Percentiles rank a stretch among this genome's conserved stretches.
These are phyloP conservation scores for Pseudogymnoascus sp. DNA, from an alignment of 2,329 filamentous ascomycete species.

Conservation along the genomic window DNA sequence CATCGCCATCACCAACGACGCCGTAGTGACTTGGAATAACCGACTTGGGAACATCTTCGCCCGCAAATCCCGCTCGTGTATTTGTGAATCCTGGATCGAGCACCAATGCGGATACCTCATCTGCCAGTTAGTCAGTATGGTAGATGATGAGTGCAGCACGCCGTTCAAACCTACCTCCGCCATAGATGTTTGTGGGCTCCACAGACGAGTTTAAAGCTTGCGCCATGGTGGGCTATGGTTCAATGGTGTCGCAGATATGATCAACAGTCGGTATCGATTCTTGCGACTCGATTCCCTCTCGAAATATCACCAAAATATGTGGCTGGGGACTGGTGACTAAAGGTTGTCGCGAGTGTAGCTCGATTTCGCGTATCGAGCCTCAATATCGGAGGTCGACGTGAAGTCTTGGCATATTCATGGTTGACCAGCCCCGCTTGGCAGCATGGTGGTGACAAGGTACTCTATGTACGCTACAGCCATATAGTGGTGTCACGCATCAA, in stretches of 20 bases:
- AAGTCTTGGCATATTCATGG: slow-evolving; percentile 10
- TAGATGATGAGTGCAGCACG: slow-evolving; percentile 10
- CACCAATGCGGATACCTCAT: slow-evolving; percentile 94
- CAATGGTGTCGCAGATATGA: slow-evolving; percentile 6
- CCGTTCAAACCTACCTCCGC: slow-evolving; percentile 42
- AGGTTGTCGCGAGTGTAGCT: slow-evolving; percentile 8
- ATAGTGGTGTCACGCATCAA: not conserved
- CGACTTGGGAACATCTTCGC: slow-evolving; percentile 93
- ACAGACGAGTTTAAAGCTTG: slow-evolving; percentile 47
- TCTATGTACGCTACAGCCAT: slow-evolving; percentile 3
- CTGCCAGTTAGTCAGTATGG: slow-evolving; percentile 37
- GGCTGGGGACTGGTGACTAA: slow-evolving; percentile 2
- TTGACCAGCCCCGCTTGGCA: slow-evolving; percentile 1
- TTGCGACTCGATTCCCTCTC: slow-evolving; percentile 7
- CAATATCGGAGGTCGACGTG: not conserved
- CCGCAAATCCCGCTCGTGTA: slow-evolving; percentile 90
- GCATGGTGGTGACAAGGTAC: not conserved
- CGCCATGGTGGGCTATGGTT: slow-evolving; percentile 20
- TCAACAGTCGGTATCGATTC: slow-evolving; percentile 3
- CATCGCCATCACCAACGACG: slow-evolving; percentile 39
- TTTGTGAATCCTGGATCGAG: slow-evolving; percentile 90
- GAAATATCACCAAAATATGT: slow-evolving; percentile 8
- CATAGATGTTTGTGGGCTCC: slow-evolving; percentile 54
- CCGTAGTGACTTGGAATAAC: slow-evolving; percentile 89
- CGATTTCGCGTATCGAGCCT: slow-evolving; percentile 10